Base-by-base conservation (phyloP, 208 protist genomes). In the Acanthamoeba rhysodes region DNA sequence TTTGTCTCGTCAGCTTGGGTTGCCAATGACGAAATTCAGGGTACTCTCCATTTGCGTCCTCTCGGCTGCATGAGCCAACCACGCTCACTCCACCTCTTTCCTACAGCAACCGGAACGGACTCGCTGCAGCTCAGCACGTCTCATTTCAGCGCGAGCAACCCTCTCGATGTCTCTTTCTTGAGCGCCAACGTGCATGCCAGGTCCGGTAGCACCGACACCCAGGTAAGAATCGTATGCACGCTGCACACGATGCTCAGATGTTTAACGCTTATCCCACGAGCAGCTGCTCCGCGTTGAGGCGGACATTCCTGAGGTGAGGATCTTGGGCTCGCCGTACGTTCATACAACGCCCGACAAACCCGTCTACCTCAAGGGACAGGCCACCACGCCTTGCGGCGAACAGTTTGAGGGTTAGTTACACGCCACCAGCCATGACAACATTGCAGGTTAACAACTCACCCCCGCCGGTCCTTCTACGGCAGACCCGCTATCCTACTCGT, bases 401-500 rank as follows among this genome's bases (percentile, higher is more conserved):
- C 55, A 59, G 20, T 59, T 59, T 59, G 55, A 0, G 55, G 20
- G 10, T 84, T 57, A 45, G 37, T 27, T 5, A 27, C 29, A 16
- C 14, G 10, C 3, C 27, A 9, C 68, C 4, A 18, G 22, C 37
- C 12, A 24, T 14, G 34, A 18, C 32, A 80, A 14, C 55, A 22
- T 24, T 62, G 18, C 6, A 24, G 55, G 18, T 62, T 62, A 24
- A 1, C 20, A 5, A 16, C 55, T 62, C 55, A 62, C 55, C 55
- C 6, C 18, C 55, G 34, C 72, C n/a, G 3, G 9, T 50, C 53
- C 6, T 45, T 12, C 50, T 10, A 66, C 48, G 45, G 34, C 88
- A 93, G 88, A 93, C 27, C 9, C 72, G 34, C 34, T 95, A 22
- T 95, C 92, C 70, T 95, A 88, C 72, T 48, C 41, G n/a, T 95